phyloP scores from a whole-genome alignment of 371 early-diverging fungal species.

The Syncephalastrum sp. region DNA sequence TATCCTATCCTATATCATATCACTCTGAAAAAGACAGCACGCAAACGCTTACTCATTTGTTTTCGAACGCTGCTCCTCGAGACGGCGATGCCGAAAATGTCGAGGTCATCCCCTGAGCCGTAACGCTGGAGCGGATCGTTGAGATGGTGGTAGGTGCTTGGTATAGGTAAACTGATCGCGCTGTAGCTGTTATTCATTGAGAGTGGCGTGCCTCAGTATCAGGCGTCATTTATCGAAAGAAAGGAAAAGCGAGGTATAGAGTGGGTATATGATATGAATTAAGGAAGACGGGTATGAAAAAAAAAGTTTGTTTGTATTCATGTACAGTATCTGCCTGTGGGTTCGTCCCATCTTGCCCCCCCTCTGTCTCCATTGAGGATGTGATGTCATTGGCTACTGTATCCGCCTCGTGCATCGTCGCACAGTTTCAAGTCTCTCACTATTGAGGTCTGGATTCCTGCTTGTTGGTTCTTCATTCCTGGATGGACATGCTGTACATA shows the following conservation, averaged over 20 bases:
- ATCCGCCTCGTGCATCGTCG: too few species aligned
- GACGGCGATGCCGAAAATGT: slow-evolving; percentile 41
- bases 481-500: too few species aligned
- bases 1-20: too few species aligned
- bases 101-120: slow-evolving; percentile 38
- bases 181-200: slow-evolving; percentile 13
- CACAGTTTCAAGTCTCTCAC: too few species aligned
- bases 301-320: too few species aligned
- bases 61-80: slow-evolving; percentile 22
- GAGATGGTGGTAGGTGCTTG: slow-evolving; percentile 9
- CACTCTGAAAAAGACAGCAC: background rate
- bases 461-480: too few species aligned
- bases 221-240: background rate
- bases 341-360: too few species aligned
- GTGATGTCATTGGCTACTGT: too few species aligned
- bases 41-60: slow-evolving; percentile 35
- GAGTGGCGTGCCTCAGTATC: background rate
- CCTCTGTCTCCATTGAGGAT: too few species aligned
- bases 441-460: too few species aligned
- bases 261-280: background rate
- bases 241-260: background rate
- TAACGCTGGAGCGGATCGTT: slow-evolving; percentile 22
- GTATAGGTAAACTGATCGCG: slow-evolving; percentile 13
- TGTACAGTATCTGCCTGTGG: too few species aligned
- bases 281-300: too few species aligned